These are phyloP conservation scores for Scleromitrula shiraiana DNA, from an alignment of 2,329 filamentous ascomycete genomes.

Conservation along the genomic window DNA sequence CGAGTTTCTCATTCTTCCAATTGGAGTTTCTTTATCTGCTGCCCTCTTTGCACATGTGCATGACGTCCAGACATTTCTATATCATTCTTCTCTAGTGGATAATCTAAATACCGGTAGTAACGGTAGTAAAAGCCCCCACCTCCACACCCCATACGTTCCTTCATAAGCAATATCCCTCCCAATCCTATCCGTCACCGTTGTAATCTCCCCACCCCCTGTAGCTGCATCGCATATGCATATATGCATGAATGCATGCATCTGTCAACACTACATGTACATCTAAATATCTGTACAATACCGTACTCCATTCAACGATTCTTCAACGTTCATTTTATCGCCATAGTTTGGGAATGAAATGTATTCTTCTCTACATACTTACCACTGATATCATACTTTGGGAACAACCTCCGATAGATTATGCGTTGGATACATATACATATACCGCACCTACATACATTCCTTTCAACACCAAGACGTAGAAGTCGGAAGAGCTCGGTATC, in stretches of 20 bases:
- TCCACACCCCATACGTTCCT: neutral
- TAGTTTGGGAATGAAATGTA: too few relatives aligned
- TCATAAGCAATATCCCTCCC: neutral
- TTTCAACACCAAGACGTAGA: too few relatives aligned
- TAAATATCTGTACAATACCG: neutral
- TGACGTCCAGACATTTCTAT: neutral
- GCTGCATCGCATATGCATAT: constrained; percentile 2
- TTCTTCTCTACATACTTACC: too few relatives aligned
- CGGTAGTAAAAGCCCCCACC: too few relatives aligned
- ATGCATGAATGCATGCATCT: neutral
- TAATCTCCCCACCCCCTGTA: neutral
- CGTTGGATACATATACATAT: too few relatives aligned
- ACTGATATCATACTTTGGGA: too few relatives aligned
- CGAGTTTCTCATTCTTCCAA: neutral
- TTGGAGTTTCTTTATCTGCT: neutral
- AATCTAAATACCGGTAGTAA: neutral
- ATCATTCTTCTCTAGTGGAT: neutral
- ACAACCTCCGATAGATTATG: too few relatives aligned
- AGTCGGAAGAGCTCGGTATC: too few relatives aligned
- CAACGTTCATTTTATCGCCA: too few relatives aligned
- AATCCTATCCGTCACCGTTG: too few relatives aligned
- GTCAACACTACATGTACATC: neutral
- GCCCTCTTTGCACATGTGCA: neutral
- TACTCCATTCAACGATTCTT: too few relatives aligned
- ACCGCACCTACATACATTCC: too few relatives aligned